Base-by-base conservation (phyloP, 305 asterid species). In the Fraxinus floribunda region DNA sequence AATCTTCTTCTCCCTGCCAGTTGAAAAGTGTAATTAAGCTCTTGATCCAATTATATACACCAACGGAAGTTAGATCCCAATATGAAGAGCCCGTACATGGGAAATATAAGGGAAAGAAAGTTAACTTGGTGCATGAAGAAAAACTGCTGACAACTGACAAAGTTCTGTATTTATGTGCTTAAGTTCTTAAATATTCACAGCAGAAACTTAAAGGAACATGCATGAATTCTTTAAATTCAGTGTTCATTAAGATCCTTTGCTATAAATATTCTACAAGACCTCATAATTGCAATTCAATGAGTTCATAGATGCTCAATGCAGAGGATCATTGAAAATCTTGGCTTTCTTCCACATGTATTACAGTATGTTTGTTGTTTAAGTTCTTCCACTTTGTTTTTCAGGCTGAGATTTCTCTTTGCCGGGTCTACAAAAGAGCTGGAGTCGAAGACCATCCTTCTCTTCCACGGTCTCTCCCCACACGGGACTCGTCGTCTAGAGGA, bases 361-460 rank as follows among this genome's bases (percentile, higher is more conserved):
- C 30, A 60, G 70, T 60, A 20, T 60, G 11, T 60, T 60, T 4
- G 35, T 46, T 70, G 26, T 6, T 52, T 57, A 68, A 0, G 29
- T 15, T 39, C 10, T 18, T 70, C 24, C 29, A 66, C 41, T 30
- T 32, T 30, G 68, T 38, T 83, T 46, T 79, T 15, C 90, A 92
- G 97, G 89, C 92, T 0, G 97, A 92, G 79, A 92, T 92, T 41
- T 92, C 97, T 15, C 89, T 92, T 8, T 92, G 97, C 76, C 92
- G 95, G 0, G 97, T 92, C 41, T 85, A 91, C 86, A 92, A 92
- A 79, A 76, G 97, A 81, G 89, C 95, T 24, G 97, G 97, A 83
- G 92, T 93, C 4, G 97, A 91, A 77, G 97, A 93, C 74, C 94
- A 86, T 85, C 95, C 90, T 1, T 89, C 91, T 26, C 89, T 92